These are phyloP conservation scores for Raffaelea albimanens DNA, from an alignment of 2,329 filamentous ascomycete species.

Conservation along the genomic window DNA sequence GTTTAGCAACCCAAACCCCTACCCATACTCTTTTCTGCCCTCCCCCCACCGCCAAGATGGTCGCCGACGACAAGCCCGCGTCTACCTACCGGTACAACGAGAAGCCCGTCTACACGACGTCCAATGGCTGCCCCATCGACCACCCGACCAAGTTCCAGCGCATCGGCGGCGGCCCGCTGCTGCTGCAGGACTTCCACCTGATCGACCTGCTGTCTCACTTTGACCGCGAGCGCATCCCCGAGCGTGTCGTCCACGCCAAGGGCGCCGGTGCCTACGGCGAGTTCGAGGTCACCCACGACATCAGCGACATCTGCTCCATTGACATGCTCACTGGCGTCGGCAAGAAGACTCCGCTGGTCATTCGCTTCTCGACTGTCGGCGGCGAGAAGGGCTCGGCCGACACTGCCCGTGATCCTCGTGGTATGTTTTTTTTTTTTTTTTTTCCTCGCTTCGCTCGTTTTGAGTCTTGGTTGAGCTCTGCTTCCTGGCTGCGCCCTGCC, in stretches of 20 bases:
- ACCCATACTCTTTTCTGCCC: too few relatives aligned
- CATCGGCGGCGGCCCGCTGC: conserved; percentile 38
- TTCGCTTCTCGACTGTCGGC: conserved; percentile 67
- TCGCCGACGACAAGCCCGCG: conserved; percentile 30
- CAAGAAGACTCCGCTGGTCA: conserved; percentile 49
- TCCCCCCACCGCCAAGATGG: conserved; percentile 30
- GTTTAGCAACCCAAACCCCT: neutral
- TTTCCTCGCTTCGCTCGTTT: neutral
- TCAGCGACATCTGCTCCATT: conserved; percentile 10
- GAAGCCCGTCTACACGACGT: conserved; percentile 48
- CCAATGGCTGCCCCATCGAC: conserved; percentile 48
- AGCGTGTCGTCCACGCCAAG: conserved; percentile 19
- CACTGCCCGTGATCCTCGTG: conserved; percentile 67
- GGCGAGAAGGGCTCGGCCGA: conserved; percentile 66
- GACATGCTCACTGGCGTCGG: conserved; percentile 12
- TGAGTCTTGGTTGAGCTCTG: too few relatives aligned
- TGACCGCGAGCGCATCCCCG: conserved; percentile 26
- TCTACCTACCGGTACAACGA: conserved; percentile 46
- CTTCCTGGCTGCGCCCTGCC: too few relatives aligned
- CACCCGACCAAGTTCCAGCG: conserved; percentile 27
- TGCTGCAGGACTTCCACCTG: conserved; percentile 57
- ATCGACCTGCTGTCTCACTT: conserved; percentile 51
- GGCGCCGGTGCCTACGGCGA: conserved; percentile 17
- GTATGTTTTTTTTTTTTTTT: conserved; percentile 19
- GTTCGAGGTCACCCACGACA: conserved; percentile 16